These are phyloP conservation scores for Coemansia sp. DNA, from an alignment of 192 early-diverging fungal species.

Conservation along the genomic window DNA sequence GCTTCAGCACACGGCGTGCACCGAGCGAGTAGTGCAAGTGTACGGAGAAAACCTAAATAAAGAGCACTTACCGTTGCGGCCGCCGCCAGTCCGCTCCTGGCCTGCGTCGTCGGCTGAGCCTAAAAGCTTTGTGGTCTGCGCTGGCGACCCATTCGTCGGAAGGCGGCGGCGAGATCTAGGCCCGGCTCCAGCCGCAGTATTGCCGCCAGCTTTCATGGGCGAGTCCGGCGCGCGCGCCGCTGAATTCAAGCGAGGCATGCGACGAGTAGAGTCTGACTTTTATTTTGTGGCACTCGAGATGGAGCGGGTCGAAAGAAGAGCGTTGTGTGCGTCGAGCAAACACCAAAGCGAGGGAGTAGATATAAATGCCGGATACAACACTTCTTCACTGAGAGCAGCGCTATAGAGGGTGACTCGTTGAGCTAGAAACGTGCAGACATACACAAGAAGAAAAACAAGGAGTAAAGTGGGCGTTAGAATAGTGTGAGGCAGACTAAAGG, in stretches of 20 bases:
- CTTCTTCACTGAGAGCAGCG: neutral
- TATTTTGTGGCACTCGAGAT: neutral
- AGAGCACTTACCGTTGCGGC: slow-evolving; percentile 32
- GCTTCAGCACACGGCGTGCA: neutral
- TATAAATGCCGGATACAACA: neutral
- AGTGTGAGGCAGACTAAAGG: neutral
- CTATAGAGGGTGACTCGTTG: neutral
- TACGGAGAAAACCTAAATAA: neutral
- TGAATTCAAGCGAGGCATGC: slow-evolving; percentile 22
- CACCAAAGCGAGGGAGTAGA: neutral
- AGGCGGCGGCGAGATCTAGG: slow-evolving; percentile 13
- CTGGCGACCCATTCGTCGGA: slow-evolving; percentile 1
- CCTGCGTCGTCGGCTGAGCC: slow-evolving; percentile 5
- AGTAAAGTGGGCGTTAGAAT: neutral
- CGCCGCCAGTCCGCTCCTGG: slow-evolving; percentile 19
- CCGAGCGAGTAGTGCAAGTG: neutral
- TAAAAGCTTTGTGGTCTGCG: neutral
- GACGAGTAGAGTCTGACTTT: neutral
- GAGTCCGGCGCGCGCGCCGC: slow-evolving; percentile 4
- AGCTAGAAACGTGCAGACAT: neutral
- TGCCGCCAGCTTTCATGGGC: neutral
- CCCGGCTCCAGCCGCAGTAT: neutral
- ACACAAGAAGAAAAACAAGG: neutral
- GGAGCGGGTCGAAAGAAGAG: no score
- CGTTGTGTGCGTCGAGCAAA: no score